Conservation (phyloP, 2,329 filamentous ascomycete species). For the Echinosphaeria canescens region DNA sequence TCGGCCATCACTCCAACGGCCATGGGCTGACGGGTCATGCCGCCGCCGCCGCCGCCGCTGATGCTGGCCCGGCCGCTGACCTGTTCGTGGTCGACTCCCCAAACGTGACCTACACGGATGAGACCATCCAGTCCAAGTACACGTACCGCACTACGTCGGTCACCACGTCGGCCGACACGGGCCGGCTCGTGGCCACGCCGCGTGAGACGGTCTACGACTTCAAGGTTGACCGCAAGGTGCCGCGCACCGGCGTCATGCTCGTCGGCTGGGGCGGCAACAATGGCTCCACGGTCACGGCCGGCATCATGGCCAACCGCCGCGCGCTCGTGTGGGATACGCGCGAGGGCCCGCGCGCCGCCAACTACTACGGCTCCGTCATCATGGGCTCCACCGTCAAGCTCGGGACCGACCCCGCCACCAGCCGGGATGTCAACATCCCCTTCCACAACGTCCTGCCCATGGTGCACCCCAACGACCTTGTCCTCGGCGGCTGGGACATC, state of each 20-base stretch:
- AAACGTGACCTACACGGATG: conserved; percentile 78
- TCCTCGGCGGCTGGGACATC: conserved; percentile 95
- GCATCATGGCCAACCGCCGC: conserved; percentile 87
- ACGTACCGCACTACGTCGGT: conserved; percentile 89
- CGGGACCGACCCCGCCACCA: conserved; percentile 65
- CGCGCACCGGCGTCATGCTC: conserved; percentile 91
- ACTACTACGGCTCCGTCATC: conserved; percentile 96
- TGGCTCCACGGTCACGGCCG: conserved; percentile 88
- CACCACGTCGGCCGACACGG: conserved; percentile 36
- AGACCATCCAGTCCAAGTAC: conserved; percentile 82
- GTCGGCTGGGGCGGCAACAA: conserved; percentile 98
- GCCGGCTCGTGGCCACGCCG: conserved; percentile 65
- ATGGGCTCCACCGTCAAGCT: conserved; percentile 98
- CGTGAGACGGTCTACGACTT: conserved; percentile 89
- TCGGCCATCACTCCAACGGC: conserved; percentile 37
- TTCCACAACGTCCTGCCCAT: conserved; percentile 90
- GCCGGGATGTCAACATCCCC: conserved; percentile 83
- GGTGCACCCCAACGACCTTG: conserved; percentile 91
- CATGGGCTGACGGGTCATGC: conserved; percentile 22
- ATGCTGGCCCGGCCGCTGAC: too few species aligned
- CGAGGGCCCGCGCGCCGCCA: conserved; percentile 64
- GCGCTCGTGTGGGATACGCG: conserved; percentile 82
- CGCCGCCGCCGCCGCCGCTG: too few species aligned
- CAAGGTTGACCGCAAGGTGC: conserved; percentile 86
- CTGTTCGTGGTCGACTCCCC: conserved; percentile 86